phyloP scores from a whole-genome alignment of 805 yeast species.

The Candida chauliodis region DNA sequence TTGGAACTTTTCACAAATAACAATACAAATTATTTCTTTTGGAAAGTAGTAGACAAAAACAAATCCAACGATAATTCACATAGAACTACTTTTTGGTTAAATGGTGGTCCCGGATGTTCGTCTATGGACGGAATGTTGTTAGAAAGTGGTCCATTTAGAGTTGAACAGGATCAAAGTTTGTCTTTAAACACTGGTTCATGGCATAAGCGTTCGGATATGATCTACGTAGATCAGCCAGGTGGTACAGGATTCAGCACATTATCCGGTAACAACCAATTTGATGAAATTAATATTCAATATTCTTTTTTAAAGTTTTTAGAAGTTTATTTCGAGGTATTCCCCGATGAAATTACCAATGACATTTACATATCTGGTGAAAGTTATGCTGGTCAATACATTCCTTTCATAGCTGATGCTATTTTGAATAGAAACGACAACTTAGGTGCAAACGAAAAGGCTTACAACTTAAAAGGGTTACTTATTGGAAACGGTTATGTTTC shows the following conservation, averaged over 20 bases:
- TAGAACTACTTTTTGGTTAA: conserved; percentile 77
- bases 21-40: conserved; percentile 66
- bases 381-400: conserved; percentile 95
- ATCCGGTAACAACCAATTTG: conserved; percentile 46
- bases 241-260: conserved; percentile 83
- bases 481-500: conserved; percentile 97
- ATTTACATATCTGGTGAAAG: conserved; percentile 90
- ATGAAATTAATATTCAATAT: conserved; percentile 52
- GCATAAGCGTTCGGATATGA: conserved; percentile 72
- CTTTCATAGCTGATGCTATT: conserved; percentile 72
- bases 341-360: conserved; percentile 62
- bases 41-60: conserved; percentile 53
- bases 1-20: conserved; percentile 52
- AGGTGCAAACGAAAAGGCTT: conserved; percentile 15
- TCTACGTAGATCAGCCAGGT: conserved; percentile 91
- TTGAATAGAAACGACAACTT: conserved; percentile 38
- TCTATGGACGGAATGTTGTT: conserved; percentile 97
- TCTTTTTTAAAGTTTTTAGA: conserved; percentile 66
- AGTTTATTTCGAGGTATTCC: conserved; percentile 66
- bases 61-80: conserved; percentile 24
- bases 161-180: conserved; percentile 43
- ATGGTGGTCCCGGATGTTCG: conserved; percentile 98
- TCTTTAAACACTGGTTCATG: conserved; percentile 71
- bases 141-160: conserved; percentile 87
- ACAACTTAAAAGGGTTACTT: conserved; percentile 60